These are phyloP conservation scores for Colletotrichum tropicale DNA, from an alignment of 2,329 filamentous ascomycete species.

Conservation along the genomic window DNA sequence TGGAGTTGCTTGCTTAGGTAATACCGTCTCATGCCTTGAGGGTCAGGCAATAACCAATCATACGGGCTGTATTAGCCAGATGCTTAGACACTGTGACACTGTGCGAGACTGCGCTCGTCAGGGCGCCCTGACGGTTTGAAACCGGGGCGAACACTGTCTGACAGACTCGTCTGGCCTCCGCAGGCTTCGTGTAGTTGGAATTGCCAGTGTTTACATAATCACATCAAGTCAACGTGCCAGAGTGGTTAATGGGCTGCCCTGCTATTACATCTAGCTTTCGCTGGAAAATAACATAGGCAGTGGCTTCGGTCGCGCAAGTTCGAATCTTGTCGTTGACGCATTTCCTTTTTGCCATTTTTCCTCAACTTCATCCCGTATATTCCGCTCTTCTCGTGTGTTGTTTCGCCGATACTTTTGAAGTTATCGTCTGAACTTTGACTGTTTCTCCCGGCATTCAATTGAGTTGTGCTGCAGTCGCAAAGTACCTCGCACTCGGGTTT, in stretches of 20 bases:
- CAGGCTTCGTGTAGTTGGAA: not conserved
- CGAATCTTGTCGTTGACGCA: conserved; percentile 21
- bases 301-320: conserved; percentile 22
- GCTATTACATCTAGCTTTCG: not conserved
- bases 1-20: conserved; percentile 13
- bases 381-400: not conserved
- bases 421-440: not conserved
- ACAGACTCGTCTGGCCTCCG: accelerated
- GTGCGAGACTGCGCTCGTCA: not conserved
- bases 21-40: not conserved
- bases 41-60: conserved; percentile 1
- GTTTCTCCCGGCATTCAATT: not conserved
- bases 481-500: not conserved
- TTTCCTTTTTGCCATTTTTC: not conserved
- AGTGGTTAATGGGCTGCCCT: conserved; percentile 22
- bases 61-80: not conserved
- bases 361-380: not conserved
- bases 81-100: not conserved
- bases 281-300: not conserved
- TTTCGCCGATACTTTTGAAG: not conserved
- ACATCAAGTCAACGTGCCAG: conserved; percentile 16
- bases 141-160: accelerated
- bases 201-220: not conserved
- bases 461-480: not conserved
- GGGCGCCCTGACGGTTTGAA: not conserved